Evolutionary conservation across 2,329 filamentous ascomycete genomes (phyloP), one percentile per base, ranked within the genome.

Genomic region (Fusarium domesticum): DNA sequence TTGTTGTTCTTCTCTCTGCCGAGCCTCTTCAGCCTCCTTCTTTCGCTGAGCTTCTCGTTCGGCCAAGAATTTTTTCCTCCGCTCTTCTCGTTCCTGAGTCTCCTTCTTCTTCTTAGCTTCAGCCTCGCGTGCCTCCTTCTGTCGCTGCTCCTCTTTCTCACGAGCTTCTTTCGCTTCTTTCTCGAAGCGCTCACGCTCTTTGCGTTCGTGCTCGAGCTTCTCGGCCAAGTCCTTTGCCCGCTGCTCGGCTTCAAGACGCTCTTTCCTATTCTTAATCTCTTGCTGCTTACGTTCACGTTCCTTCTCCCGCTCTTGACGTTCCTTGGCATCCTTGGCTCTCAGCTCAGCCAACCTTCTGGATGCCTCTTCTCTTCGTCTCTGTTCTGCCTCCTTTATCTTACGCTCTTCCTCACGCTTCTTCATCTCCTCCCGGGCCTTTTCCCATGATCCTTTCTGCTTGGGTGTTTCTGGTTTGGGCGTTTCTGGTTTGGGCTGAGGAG

Each of bases 351-450:
- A 61, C 42, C 73, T 68, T 45, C 69, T 74, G 28, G 75, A 70
- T 3, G 75, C 67, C n/a, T 81, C 78, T 25, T 81, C 78, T 32
- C 74, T 76, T 50, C 76, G 72, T 52, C 80, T 79, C 50, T 78
- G 75, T 50, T 85, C 82, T 3, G 78, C 80, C 51, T 83, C 80
- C 50, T 73, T 76, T 3, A 70, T 70, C 57, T 75, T 83, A 10
- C 81, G 80, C 51, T 85, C 81, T 52, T 84, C 82, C 53, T 85
- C 83, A 43, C 76, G 75, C 45, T 72, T 77, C 34, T 78, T 72
- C 16, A 78, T 84, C 53, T 87, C 83, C 58, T 87, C 84, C 42
- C 83, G 73, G 4, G 83, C 84, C 61, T 80, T 85, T 54, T 87
- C 83, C 84, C 84, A 87, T 0, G 78, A 71, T 7, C 72, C 70